These are phyloP conservation scores for Hymenoscyphus infarciens DNA, from an alignment of 2,329 filamentous ascomycete species.

Conservation along the genomic window DNA sequence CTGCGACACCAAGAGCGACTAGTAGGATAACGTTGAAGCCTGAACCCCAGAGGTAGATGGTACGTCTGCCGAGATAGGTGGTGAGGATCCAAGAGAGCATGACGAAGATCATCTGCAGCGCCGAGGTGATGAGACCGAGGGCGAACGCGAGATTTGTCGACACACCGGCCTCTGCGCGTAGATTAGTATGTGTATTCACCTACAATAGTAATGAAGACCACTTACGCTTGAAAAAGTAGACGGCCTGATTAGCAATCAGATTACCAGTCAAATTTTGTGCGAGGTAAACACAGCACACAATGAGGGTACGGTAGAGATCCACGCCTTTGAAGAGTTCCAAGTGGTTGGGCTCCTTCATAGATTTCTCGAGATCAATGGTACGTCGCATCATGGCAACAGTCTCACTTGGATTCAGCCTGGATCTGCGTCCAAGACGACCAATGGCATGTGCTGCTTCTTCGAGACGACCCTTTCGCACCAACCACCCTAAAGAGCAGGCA, in stretches of 20 bases:
- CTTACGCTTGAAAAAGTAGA: constrained; percentile 52
- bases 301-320: constrained; percentile 52
- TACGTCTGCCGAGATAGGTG: constrained; percentile 58
- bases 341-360: constrained; percentile 44
- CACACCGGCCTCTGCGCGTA: constrained; percentile 57
- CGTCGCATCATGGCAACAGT: constrained; percentile 58
- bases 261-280: constrained; percentile 60
- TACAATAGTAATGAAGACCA: constrained; percentile 8
- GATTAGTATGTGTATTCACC: constrained; percentile 26
- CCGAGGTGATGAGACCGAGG: constrained; percentile 61
- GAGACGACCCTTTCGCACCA: constrained; percentile 43
- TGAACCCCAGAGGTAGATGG: constrained; percentile 61
- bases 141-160: constrained; percentile 52
- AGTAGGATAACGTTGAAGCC: constrained; percentile 51
- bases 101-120: constrained; percentile 58
- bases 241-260: constrained; percentile 59
- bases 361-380: constrained; percentile 51
- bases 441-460: constrained; percentile 43
- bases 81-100: constrained; percentile 67
- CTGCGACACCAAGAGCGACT: constrained; percentile 56
- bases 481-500: constrained; percentile 37
- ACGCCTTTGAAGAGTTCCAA: constrained; percentile 53
- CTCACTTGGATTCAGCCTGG: constrained; percentile 40
- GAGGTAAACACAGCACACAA: constrained; percentile 55
- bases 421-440: constrained; percentile 46